phyloP scores from a whole-genome alignment of 2,329 filamentous ascomycete genomes.

The Aureobasidium sp. region DNA sequence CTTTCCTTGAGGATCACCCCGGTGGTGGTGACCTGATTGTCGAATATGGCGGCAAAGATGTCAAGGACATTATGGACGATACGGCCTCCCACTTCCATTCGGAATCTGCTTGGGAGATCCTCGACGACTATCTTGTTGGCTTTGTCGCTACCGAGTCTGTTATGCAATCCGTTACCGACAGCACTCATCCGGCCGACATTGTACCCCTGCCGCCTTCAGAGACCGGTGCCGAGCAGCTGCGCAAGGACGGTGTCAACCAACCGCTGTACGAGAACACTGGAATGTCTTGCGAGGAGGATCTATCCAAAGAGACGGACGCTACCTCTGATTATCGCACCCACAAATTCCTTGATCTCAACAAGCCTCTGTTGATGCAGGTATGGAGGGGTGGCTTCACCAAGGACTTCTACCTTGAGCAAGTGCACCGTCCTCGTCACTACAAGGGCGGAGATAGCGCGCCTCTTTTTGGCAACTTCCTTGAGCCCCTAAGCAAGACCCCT shows the following conservation, averaged over 20 bases:
- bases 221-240: slow-evolving; percentile 41
- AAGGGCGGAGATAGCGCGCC: slow-evolving; percentile 87
- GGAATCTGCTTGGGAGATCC: slow-evolving; percentile 89
- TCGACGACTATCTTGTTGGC: slow-evolving; percentile 79
- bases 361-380: slow-evolving; percentile 77
- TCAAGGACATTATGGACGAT: slow-evolving; percentile 75
- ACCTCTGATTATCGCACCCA: slow-evolving; percentile 72
- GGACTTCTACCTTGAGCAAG: slow-evolving; percentile 93
- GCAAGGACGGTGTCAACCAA: slow-evolving; percentile 34
- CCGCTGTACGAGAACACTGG: slow-evolving; percentile 59
- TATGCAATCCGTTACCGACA: slow-evolving; percentile 42
- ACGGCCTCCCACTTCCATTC: slow-evolving; percentile 75
- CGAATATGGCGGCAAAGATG: slow-evolving; percentile 82
- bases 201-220: slow-evolving; percentile 44
- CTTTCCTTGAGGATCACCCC: slow-evolving; percentile 83
- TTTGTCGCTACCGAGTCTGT: slow-evolving; percentile 60
- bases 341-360: slow-evolving; percentile 87
- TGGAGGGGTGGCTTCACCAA: slow-evolving; percentile 85
- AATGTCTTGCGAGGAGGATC: slow-evolving; percentile 80
- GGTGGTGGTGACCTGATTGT: slow-evolving; percentile 82
- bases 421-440: slow-evolving; percentile 93
- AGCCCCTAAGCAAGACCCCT: slow-evolving; percentile 88
- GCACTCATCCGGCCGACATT: slow-evolving; percentile 41
- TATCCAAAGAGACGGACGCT: slow-evolving; percentile 76
- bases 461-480: slow-evolving; percentile 95